phyloP scores from a whole-genome alignment of 306 rosid genomes.

The Vigna radiata region DNA sequence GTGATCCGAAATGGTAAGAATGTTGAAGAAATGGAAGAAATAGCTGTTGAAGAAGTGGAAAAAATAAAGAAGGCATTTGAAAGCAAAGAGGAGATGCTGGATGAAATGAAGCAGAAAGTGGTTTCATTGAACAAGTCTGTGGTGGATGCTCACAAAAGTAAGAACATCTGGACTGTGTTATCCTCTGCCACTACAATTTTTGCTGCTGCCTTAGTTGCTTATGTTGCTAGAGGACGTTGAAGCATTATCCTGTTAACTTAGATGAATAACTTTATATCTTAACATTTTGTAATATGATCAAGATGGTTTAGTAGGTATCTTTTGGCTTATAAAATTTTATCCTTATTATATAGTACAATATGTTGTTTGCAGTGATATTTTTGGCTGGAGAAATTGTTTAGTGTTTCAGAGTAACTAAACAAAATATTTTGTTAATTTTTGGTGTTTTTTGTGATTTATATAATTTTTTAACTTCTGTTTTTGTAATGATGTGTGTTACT shows the following conservation, averaged over 20 bases:
- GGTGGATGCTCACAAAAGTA: conserved; percentile 58
- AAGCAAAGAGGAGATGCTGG: conserved; percentile 63
- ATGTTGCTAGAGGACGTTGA: conserved; percentile 74
- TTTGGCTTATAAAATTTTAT: not conserved
- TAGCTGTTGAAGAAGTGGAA: conserved; percentile 58
- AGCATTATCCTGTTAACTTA: conserved; percentile 30
- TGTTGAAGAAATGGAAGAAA: conserved; percentile 54
- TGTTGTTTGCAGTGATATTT: not conserved
- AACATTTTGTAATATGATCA: conserved; percentile 34
- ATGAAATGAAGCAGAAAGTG: conserved; percentile 63
- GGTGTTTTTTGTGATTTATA: too few relatives aligned
- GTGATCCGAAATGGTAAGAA: conserved; percentile 46
- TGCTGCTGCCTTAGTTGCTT: conserved; percentile 71
- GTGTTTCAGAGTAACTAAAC: too few relatives aligned
- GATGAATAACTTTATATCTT: not conserved
- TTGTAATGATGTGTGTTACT: too few relatives aligned
- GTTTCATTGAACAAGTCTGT: conserved; percentile 46
- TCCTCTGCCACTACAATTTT: conserved; percentile 72
- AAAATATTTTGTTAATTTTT: too few relatives aligned
- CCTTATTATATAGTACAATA: conserved; percentile 30
- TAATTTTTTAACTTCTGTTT: too few relatives aligned
- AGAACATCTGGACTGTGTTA: conserved; percentile 65
- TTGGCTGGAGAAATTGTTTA: too few relatives aligned
- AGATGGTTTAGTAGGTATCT: conserved; percentile 36
- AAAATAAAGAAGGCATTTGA: conserved; percentile 72